phyloP scores from a whole-genome alignment of 352 stramenopile genomes.

The Phytophthora pinifolia region DNA sequence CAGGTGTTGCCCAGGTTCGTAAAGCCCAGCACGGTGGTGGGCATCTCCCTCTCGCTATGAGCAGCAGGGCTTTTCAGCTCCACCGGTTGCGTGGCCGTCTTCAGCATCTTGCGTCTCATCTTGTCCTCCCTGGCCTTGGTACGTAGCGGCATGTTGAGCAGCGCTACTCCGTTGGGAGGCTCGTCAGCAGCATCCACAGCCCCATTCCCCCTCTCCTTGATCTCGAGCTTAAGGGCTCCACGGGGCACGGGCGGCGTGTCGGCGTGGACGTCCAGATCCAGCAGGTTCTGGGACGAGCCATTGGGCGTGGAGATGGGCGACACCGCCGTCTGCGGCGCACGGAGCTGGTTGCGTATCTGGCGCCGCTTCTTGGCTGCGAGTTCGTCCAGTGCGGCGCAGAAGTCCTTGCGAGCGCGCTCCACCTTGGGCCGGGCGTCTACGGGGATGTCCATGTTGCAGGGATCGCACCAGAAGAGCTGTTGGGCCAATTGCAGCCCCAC shows the following conservation, averaged over 20 bases:
- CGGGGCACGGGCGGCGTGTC: conserved; percentile 15
- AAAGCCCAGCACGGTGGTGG: conserved; percentile 58
- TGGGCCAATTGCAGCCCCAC: conserved; percentile 50
- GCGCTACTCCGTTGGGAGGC: conserved; percentile 13
- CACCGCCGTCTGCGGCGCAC: conserved; percentile 5
- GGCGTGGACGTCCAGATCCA: conserved; percentile 13
- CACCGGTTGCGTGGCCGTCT: conserved; percentile 17
- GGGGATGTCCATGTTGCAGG: conserved; percentile 52
- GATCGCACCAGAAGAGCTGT: conserved; percentile 56
- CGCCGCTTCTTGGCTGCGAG: conserved; percentile 51
- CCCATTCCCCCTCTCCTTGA: not conserved
- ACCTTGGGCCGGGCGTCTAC: conserved; percentile 36
- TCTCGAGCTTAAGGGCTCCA: conserved; percentile 13
- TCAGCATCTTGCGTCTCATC: conserved; percentile 23
- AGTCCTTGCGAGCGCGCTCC: conserved; percentile 39
- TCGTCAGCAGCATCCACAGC: not conserved
- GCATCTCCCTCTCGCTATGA: conserved; percentile 7
- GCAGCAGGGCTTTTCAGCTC: conserved; percentile 14
- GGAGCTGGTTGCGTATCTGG: conserved; percentile 29
- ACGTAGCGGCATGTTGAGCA: conserved; percentile 35
- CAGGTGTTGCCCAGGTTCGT: conserved; percentile 94
- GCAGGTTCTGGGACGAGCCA: conserved; percentile 16
- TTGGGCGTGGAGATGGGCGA: conserved; percentile 29
- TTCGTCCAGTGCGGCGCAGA: conserved; percentile 43
- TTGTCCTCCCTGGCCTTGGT: conserved; percentile 37